Conservation (phyloP, 2,329 filamentous ascomycete species). For the Botrytis porri region DNA sequence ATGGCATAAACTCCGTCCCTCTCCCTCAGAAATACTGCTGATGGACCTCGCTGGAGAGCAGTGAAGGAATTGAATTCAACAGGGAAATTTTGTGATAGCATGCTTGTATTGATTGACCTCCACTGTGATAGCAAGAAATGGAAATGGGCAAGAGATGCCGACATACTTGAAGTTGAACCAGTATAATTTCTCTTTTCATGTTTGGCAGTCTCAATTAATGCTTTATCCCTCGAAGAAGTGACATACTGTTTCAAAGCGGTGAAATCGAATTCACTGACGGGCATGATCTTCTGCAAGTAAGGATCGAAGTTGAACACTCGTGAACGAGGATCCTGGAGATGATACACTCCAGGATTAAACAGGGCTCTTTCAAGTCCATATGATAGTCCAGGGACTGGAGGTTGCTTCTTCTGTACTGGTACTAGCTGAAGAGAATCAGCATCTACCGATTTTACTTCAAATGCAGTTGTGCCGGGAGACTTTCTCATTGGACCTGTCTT, state of each 20-base stretch:
- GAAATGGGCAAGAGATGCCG: conserved; percentile 79
- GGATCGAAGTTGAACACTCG: conserved; percentile 96
- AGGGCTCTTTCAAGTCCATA: conserved; percentile 56
- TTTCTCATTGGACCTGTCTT: conserved; percentile 12
- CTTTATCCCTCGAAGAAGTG: conserved; percentile 81
- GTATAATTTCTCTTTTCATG: conserved; percentile 74
- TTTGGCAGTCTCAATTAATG: conserved; percentile 65
- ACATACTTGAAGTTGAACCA: conserved; percentile 97
- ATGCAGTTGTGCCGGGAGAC: conserved; percentile 11
- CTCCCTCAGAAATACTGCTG: conserved; percentile 77
- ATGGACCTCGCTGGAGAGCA: conserved; percentile 65
- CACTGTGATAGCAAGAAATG: conserved; percentile 87
- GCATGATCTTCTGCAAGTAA: conserved; percentile 90
- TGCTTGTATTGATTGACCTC: conserved; percentile 65
- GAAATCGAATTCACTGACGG: conserved; percentile 89
- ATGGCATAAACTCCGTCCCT: conserved; percentile 88
- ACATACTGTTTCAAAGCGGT: conserved; percentile 80
- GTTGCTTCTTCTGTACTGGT: conserved; percentile 32
- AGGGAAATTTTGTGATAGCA: conserved; percentile 65
- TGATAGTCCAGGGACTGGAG: conserved; percentile 36
- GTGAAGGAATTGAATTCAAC: conserved; percentile 67
- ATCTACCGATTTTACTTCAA: conserved; percentile 34
- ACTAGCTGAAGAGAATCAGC: conserved; percentile 31
- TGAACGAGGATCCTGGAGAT: conserved; percentile 82
- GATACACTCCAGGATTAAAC: conserved; percentile 92